These are phyloP conservation scores for Cladosporium sp. DNA, from an alignment of 2,329 filamentous ascomycete genomes.

Conservation along the genomic window DNA sequence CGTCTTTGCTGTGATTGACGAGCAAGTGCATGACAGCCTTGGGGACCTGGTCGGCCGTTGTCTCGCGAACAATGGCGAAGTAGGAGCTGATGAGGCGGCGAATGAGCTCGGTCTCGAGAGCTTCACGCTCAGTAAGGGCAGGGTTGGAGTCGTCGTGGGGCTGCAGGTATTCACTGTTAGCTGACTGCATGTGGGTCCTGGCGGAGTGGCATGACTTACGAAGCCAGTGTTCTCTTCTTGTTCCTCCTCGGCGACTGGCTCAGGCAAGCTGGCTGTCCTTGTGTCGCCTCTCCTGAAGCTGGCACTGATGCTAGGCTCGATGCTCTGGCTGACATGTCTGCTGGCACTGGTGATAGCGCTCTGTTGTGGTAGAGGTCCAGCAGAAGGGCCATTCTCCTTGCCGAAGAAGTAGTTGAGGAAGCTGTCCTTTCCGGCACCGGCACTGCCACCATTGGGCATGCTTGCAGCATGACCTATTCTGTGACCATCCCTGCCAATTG, in stretches of 20 bases:
- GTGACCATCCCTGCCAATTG: conserved; percentile 57
- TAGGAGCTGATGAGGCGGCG: conserved; percentile 95
- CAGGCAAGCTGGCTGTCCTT: conserved; percentile 42
- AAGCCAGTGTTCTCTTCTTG: conserved; percentile 29
- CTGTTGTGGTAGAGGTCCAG: conserved; percentile 37
- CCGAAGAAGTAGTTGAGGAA: conserved; percentile 99
- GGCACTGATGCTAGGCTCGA: conserved; percentile 79
- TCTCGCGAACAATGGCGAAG: conserved; percentile 98
- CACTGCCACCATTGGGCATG: conserved; percentile 29
- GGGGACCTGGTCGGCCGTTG: conserved; percentile 96
- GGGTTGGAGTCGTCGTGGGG: conserved; percentile 45
- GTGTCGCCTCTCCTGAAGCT: conserved; percentile 72
- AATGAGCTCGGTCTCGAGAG: conserved; percentile 96
- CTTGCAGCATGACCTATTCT: conserved; percentile 28
- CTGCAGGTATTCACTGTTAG: conserved; percentile 14
- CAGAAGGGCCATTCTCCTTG: conserved; percentile 70
- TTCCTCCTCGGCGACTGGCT: conserved; percentile 58
- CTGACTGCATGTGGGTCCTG: background rate
- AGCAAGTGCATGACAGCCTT: conserved; percentile 99
- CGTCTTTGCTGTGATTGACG: conserved; percentile 97
- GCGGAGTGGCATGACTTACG: conserved; percentile 24
- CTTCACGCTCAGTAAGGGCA: conserved; percentile 89
- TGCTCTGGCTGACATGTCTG: conserved; percentile 75
- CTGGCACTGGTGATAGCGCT: conserved; percentile 43
- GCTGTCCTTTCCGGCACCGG: conserved; percentile 74